phyloP scores from a whole-genome alignment of 345 rosid genomes.

The Salix brachista region DNA sequence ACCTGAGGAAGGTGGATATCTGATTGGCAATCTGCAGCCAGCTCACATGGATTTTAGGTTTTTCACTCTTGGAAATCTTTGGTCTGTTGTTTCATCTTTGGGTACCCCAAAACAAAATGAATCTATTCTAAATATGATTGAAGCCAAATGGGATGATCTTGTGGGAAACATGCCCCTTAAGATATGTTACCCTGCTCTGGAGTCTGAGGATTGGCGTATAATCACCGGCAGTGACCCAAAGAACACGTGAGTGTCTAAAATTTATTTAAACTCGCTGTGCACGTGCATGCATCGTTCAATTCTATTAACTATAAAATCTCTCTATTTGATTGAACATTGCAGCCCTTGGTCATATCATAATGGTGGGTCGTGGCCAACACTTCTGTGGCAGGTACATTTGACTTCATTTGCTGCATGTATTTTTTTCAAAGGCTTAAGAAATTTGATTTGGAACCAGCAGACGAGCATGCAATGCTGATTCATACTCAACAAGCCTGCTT shows the following conservation, averaged over 20 bases:
- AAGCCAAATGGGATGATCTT: constrained; percentile 32
- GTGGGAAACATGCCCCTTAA: constrained; percentile 49
- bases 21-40: constrained; percentile 32
- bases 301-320: not conserved
- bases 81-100: constrained; percentile 33
- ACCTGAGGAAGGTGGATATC: constrained; percentile 30
- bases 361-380: constrained; percentile 97
- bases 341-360: constrained; percentile 99
- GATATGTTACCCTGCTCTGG: constrained; percentile 86
- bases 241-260: constrained; percentile 58
- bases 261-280: not conserved
- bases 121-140: constrained; percentile 29
- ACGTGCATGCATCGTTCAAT: not conserved
- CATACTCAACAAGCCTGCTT: not conserved
- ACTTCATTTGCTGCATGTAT: not conserved
- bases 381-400: constrained; percentile 87
- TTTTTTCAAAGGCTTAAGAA: not conserved
- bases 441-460: not conserved
- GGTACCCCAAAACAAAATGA: constrained; percentile 32
- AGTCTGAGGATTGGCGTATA: constrained; percentile 89
- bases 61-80: constrained; percentile 35
- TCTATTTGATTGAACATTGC: constrained; percentile 25
- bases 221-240: constrained; percentile 96
- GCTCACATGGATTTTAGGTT: constrained; percentile 39
- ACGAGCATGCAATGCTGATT: not conserved